Evolutionary conservation across 1,284 basidiomycete species (phyloP).

Genomic region (Ustilago crameri): DNA sequence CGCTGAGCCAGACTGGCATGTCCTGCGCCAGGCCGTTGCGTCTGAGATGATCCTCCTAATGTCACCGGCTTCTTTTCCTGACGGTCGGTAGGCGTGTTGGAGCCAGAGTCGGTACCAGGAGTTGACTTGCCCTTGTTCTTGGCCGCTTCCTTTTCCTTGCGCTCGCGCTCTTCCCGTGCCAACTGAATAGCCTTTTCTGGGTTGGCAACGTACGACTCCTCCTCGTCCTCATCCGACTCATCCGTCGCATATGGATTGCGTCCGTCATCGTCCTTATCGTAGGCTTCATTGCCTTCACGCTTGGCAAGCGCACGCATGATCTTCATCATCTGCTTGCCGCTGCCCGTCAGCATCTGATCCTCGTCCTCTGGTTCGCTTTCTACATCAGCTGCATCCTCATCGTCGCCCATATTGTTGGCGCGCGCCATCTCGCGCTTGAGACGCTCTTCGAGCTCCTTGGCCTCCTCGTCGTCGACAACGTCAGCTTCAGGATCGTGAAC

Average conservation of each 20-base stretch:
- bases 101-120: constrained; percentile 28
- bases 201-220: constrained; percentile 63
- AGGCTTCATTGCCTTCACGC: constrained; percentile 63
- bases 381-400: constrained; percentile 49
- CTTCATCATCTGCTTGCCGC: constrained; percentile 67
- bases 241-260: constrained; percentile 64
- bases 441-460: constrained; percentile 64
- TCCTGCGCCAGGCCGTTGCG: constrained; percentile 53
- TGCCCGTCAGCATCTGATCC: constrained; percentile 61
- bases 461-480: constrained; percentile 60
- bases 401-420: constrained; percentile 59
- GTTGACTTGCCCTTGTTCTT: constrained; percentile 40
- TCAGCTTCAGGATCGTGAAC: constrained; percentile 45
- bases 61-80: constrained; percentile 39
- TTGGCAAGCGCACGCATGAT: constrained; percentile 65
- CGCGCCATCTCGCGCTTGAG: constrained; percentile 66
- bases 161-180: constrained; percentile 64
- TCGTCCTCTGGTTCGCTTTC: constrained; percentile 49
- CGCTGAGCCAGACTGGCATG: constrained; percentile 57
- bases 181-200: constrained; percentile 65
- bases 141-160: constrained; percentile 46
- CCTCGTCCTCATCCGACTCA: constrained; percentile 63
- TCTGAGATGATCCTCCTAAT: constrained; percentile 6
- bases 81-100: constrained; percentile 42
- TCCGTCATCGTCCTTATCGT: constrained; percentile 65